These are phyloP conservation scores for Penicillium subrubescens DNA, from an alignment of 495 filamentous ascomycete species.

Conservation along the genomic window DNA sequence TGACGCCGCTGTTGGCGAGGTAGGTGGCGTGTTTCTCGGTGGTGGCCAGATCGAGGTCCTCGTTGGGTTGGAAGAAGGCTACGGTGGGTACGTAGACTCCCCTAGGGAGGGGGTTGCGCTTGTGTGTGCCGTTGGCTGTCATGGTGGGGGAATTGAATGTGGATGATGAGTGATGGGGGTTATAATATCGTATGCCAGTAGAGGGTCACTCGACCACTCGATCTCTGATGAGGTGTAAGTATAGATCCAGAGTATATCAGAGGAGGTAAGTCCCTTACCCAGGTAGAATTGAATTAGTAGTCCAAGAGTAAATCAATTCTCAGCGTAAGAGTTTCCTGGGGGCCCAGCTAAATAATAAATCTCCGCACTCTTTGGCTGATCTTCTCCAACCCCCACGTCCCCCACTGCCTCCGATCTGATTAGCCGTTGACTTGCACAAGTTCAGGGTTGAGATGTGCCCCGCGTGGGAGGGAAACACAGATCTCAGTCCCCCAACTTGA, in stretches of 20 bases:
- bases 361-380: constrained; percentile 11
- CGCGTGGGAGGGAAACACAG: constrained; percentile 13
- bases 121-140: constrained; percentile 22
- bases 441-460: not conserved
- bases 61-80: constrained; percentile 65
- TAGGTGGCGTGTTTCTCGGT: constrained; percentile 76
- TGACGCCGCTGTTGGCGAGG: constrained; percentile 78
- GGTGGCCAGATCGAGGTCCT: constrained; percentile 66
- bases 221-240: not conserved
- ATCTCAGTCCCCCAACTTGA: not conserved
- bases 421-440: constrained; percentile 14
- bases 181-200: not conserved
- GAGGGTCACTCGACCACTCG: not conserved
- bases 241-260: not conserved
- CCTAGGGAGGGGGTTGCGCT: constrained; percentile 35
- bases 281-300: not conserved
- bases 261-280: not conserved
- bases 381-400: constrained; percentile 26
- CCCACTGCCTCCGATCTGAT: constrained; percentile 14
- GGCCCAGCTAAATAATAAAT: constrained; percentile 20
- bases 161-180: not conserved
- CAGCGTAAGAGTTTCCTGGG: not conserved
- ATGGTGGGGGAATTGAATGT: constrained; percentile 16
- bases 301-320: not conserved
- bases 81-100: constrained; percentile 73